Evolutionary conservation across 352 stramenopile species (phyloP), one percentile per base, ranked within the genome.

Genomic region (Phytophthora multivora): DNA sequence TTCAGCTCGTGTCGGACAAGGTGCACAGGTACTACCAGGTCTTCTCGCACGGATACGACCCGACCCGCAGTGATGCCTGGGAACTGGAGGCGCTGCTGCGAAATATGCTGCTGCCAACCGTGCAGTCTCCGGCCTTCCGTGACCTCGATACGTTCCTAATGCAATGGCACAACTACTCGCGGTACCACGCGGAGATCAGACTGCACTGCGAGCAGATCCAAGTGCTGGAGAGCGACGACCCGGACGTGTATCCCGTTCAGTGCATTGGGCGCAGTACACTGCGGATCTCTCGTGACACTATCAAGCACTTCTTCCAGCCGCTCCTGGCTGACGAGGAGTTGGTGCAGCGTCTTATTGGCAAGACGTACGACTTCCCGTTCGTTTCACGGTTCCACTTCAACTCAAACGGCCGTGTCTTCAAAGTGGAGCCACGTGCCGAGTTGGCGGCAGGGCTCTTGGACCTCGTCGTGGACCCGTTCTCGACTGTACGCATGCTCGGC

Each of bases 111-210:
- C 42, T 75, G 15, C 73, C 80, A 26, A 65, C 81, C 38, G 80
- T 87, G 18, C 35, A 86, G 66, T 86, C 75, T 18, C 71, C 77
- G 13, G 67, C 75, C 13, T 89, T 89, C 51, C 38, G 42, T 2
- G 62, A 71, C 35, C 67, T 87, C 38, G 80, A 86, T 55, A 60
- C 74, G 42, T 89, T 89, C 59, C 42, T 89, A 2, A 31, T 57
- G 36, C 80, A 84, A 51, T 89, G 77, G 77, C 42, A 66, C n/a
- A 73, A 89, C 68, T 89, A 87, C 58, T 87, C 80, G 25, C 70
- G 71, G 41, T 89, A 80, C 54, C 80, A 89, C 45, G 70, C 80
- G 13, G 63, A 73, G 54, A 62, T 89, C 31, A 47, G 16, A 13
- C 61, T 83, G 18, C 33, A 60, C 9, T 71, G 73, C 33, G 39